Evolutionary conservation across 2,329 filamentous ascomycete species (phyloP).

Genomic region (Stachybotrys echinatus): DNA sequence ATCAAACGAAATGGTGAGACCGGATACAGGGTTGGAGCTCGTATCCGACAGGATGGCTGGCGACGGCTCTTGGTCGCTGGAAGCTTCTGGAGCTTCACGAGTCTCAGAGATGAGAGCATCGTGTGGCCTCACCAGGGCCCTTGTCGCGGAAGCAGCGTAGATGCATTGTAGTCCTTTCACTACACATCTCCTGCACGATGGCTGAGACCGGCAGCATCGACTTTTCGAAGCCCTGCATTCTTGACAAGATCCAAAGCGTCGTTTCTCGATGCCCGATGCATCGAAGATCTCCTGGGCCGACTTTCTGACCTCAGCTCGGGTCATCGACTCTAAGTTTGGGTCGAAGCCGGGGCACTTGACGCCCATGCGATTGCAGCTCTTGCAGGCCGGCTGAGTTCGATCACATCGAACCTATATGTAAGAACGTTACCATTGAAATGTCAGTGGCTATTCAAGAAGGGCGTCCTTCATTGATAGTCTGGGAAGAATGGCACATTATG

Average conservation of each 20-base stretch:
- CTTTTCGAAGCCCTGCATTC: constrained; percentile 19
- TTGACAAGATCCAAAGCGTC: constrained; percentile 19
- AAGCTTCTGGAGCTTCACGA: no score
- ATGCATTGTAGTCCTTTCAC: constrained; percentile 10
- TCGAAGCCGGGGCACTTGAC: constrained; percentile 18
- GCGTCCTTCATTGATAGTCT: no score
- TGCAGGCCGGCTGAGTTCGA: not conserved
- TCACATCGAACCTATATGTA: not conserved
- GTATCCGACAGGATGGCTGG: no score
- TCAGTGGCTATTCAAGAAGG: no score
- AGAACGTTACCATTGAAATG: not conserved
- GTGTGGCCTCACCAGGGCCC: no score
- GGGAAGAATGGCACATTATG: no score
- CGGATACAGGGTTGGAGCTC: no score
- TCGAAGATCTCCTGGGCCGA: constrained; percentile 19
- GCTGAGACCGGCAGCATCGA: constrained; percentile 17
- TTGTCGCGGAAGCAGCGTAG: no score
- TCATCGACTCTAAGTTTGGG: constrained; percentile 10
- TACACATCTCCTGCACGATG: constrained; percentile 18
- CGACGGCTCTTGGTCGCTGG: no score
- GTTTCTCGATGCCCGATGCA: constrained; percentile 19
- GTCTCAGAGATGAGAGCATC: no score
- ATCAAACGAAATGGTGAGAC: no score
- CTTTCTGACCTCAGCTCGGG: constrained; percentile 14
- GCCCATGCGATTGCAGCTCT: constrained; percentile 15